A percentile compares a stretch with the other conserved stretches of the same genome.
Conservation (phyloP, 2,329 filamentous ascomycete species). For the Karstenula rhodostoma region DNA sequence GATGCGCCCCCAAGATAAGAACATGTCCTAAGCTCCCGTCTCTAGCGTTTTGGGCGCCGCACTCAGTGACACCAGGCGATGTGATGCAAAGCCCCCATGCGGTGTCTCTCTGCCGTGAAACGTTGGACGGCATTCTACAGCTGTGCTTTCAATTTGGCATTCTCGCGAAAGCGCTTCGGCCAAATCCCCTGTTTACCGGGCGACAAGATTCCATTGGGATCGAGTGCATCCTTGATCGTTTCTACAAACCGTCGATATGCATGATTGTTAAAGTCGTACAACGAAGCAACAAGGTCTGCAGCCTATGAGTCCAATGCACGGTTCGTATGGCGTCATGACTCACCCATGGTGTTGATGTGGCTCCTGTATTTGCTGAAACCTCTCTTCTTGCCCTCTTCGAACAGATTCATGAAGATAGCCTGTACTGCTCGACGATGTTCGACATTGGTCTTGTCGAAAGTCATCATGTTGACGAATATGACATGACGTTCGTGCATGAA, state of each 20-base stretch:
- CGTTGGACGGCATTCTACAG: conserved; percentile 21
- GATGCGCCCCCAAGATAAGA: not conserved
- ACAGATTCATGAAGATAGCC: conserved; percentile 37
- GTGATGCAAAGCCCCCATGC: not conserved
- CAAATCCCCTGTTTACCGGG: conserved; percentile 45
- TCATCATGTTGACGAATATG: conserved; percentile 59
- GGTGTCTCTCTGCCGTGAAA: not conserved
- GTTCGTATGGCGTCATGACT: conserved; percentile 11
- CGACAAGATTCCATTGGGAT: conserved; percentile 43
- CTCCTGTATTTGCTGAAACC: conserved; percentile 44
- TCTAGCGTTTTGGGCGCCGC: not conserved
- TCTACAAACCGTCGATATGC: conserved; percentile 43
- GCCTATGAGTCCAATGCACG: conserved; percentile 2
- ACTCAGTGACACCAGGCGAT: not conserved
- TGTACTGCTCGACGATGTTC: conserved; percentile 49
- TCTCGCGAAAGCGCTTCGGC: conserved; percentile 36
- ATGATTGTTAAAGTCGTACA: conserved; percentile 45
- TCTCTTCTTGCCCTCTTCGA: conserved; percentile 37
- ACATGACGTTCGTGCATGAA: conserved; percentile 59
- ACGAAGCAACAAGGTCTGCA: conserved; percentile 38
- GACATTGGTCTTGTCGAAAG: conserved; percentile 56
- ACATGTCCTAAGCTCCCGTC: not conserved
- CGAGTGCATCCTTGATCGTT: conserved; percentile 43
- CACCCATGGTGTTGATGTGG: conserved; percentile 44
- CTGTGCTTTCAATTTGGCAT: conserved; percentile 32